Evolutionary conservation across 768 basidiomycete genomes (phyloP), one percentile per base, ranked within the genome.

Genomic region (Hericium erinaceus): DNA sequence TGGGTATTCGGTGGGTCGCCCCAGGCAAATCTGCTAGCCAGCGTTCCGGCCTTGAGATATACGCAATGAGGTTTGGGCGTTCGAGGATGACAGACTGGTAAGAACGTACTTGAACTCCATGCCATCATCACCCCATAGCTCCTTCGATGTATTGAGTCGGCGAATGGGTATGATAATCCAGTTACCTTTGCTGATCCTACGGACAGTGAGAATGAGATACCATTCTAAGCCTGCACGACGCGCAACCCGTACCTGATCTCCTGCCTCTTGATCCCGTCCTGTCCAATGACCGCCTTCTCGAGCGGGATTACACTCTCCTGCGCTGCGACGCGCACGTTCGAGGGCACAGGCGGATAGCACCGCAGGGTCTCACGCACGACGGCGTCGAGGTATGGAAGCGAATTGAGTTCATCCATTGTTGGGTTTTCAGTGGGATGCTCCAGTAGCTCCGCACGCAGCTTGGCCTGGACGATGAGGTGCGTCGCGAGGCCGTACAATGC

Each of bases 331-430:
- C 66, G 61, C 1, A 39, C 39, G 9, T 55, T 50, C 4, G n/a
- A 33, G 4, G 60, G 10, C 22, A 63, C 64, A 18, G 66, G 66
- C 9, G 61, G 13, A 51, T 59, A 24, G 8, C 61, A 49, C 20
- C 62, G 57, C 10, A 63, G 56, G 33, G 49, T 39, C 24, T 63
- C 62, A 8, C 60, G 55, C 9, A 18, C 48, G n/a, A 63, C 57
- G 40, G 54, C 50, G 46, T 63, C 89, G 16, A 91, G 80, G 63
- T 86, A 89, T 0, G 84, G 78, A 3, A 92, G 73, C 2, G 77
- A 72, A 57, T 80, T 78, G 1, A 91, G 75, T 38, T 83, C 77
- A 37, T 90, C 87, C 82, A 89, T 87, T 3, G 77, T 75, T 2
- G 87, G 86, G 0, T 69, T 79, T 9, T 85, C 80, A 0, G 80